Conservation (phyloP, 345 rosid genomes). For the Citropsis articulata region DNA sequence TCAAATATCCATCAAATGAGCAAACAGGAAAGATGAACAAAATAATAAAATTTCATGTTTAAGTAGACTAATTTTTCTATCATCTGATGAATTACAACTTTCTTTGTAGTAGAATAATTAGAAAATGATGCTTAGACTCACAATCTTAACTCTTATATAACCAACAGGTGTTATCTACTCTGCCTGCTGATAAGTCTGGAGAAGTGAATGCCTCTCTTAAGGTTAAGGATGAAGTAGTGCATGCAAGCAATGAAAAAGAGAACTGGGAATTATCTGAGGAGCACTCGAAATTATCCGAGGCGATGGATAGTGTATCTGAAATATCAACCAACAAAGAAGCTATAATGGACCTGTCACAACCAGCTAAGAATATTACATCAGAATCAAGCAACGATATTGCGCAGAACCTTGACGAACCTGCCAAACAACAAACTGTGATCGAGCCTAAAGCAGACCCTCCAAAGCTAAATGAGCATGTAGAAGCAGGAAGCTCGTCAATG, state of each 20-base stretch:
- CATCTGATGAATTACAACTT: neutral
- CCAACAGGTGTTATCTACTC: slow-evolving; percentile 33
- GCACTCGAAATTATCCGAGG: neutral
- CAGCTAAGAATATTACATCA: slow-evolving; percentile 25
- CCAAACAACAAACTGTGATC: neutral
- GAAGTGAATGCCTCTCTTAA: slow-evolving; percentile 29
- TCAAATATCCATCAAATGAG: neutral
- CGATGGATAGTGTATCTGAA: slow-evolving; percentile 11
- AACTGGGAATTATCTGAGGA: neutral
- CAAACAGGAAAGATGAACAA: neutral
- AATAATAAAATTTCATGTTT: neutral
- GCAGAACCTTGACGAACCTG: slow-evolving; percentile 3
- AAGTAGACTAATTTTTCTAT: neutral
- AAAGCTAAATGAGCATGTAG: neutral
- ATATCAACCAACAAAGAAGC: neutral
- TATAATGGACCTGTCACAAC: slow-evolving; percentile 7
- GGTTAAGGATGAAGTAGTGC: slow-evolving; percentile 11
- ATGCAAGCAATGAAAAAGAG: neutral
- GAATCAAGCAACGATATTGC: slow-evolving; percentile 15
- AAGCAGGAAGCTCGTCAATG: neutral
- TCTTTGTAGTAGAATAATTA: slow-evolving; percentile 2
- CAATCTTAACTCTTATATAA: neutral
- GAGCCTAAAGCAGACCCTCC: slow-evolving; percentile 9
- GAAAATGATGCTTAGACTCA: neutral
- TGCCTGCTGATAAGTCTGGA: slow-evolving; percentile 20